Evolutionary conservation across 2,329 filamentous ascomycete species (phyloP).

Genomic region (Chrysosphaeria jannelii): DNA sequence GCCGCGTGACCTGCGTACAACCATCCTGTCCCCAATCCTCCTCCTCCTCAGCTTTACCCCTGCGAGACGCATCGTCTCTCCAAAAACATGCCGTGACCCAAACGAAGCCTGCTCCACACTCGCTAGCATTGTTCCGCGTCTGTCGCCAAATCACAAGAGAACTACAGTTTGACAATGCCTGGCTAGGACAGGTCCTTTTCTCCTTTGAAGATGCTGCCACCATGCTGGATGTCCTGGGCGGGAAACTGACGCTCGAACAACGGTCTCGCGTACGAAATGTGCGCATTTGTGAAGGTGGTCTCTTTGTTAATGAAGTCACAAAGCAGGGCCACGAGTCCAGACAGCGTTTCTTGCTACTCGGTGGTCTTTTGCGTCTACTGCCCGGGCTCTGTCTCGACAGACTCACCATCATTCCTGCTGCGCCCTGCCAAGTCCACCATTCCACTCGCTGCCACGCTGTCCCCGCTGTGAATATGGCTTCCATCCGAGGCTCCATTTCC

Average conservation of each 20-base stretch:
- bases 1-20: slow-evolving; percentile 3
- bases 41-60: not conserved
- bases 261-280: slow-evolving; percentile 4
- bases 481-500: not conserved
- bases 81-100: slow-evolving; percentile 2
- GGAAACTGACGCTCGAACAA: slow-evolving; percentile 2
- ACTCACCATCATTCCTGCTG: slow-evolving; percentile 4
- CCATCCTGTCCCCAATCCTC: not conserved
- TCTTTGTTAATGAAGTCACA: slow-evolving; percentile 2
- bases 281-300: slow-evolving; percentile 4
- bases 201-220: slow-evolving; percentile 5
- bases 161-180: slow-evolving; percentile 4
- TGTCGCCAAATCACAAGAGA: slow-evolving; percentile 5
- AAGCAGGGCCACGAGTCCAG: too few species aligned
- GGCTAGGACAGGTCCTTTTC: slow-evolving; percentile 5
- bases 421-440: slow-evolving; percentile 4
- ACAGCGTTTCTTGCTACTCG: slow-evolving; percentile 3
- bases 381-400: slow-evolving; percentile 5
- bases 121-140: slow-evolving; percentile 4
- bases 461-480: slow-evolving; percentile 2
- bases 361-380: slow-evolving; percentile 5
- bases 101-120: slow-evolving; percentile 4
- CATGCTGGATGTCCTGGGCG: slow-evolving; percentile 5
- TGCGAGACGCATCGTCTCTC: too few species aligned
- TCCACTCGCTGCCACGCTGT: slow-evolving; percentile 2